These are phyloP conservation scores for Dimocarpus longan DNA, from an alignment of 345 rosid genomes.

Conservation along the genomic window DNA sequence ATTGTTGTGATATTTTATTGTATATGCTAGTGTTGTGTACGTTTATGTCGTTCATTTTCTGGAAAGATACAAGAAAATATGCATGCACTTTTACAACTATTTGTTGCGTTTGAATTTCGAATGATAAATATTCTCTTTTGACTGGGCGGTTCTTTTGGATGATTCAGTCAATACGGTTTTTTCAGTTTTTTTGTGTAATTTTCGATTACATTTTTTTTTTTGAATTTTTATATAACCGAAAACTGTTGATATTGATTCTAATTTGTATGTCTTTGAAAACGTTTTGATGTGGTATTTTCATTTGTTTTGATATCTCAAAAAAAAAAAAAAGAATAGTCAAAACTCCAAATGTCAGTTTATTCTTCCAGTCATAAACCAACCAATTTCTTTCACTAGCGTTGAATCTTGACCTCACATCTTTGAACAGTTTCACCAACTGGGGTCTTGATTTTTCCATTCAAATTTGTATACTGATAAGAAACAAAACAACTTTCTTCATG, in stretches of 20 bases:
- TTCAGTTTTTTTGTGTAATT: constrained; percentile 14
- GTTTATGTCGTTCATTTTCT: neutral
- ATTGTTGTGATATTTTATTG: too few species aligned
- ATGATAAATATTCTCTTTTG: neutral
- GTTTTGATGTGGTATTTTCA: constrained; percentile 30
- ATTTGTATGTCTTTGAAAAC: constrained; percentile 19
- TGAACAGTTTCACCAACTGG: neutral
- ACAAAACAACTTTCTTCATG: neutral
- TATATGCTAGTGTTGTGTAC: neutral
- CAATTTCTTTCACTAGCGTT: neutral
- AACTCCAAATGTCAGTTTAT: constrained; percentile 13
- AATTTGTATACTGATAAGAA: neutral
- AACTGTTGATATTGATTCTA: constrained; percentile 23
- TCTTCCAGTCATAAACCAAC: neutral
- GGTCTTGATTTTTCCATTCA: neutral
- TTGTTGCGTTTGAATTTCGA: neutral
- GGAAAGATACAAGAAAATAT: neutral
- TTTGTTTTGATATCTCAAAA: constrained; percentile 4
- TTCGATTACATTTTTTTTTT: constrained; percentile 8
- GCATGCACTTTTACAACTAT: neutral
- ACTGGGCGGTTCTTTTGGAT: neutral
- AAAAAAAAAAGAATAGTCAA: constrained; percentile 19
- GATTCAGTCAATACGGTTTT: constrained; percentile 27
- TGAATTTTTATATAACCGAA: constrained; percentile 17
- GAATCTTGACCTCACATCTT: constrained; percentile 18